Base-by-base conservation (phyloP, 345 rosid genomes). In the Fremontodendron californicum region DNA sequence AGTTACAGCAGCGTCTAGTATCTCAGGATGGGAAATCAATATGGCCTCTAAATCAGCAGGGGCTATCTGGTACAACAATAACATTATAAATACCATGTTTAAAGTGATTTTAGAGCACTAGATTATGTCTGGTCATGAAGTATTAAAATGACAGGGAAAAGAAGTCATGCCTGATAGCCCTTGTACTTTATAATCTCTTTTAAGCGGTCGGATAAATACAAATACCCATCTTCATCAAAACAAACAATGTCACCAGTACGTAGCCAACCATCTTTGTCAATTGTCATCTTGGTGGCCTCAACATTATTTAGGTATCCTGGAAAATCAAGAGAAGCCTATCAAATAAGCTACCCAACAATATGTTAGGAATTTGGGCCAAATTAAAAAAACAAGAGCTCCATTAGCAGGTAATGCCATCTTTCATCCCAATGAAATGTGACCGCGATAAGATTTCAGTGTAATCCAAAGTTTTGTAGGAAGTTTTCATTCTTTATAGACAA, bases 31-130 rank as follows among this genome's bases (percentile, higher is more conserved):
- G 71, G 87, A 75, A 67, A 89, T 86, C 81, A 93, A 77, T 39
- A 88, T 82, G 64, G 93, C 88, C 80, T 93, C 98, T 49, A 94
- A 85, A 86, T 93, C 97, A 80, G 95, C 97, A 71, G 98, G 98
- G 62, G 98, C 88, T 49, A 94, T 89, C 98, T 93, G 91, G 74
- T 76, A 46, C 74, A 21, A 49, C 29, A 71, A 51, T 48, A 71
- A 19, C 43, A 49, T 49, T 71, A 19, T 19, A 71, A 31, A 49
- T 9, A 71, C 43, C 60, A 31, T 49, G 74, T 49, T 49, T 31
- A 49, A 71, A 43, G 15, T 71, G 29, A 71, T 29, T 49, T 49
- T 9, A 71, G 27, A 71, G 6, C 40, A 39, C 35, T 55, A 73
- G 48, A 6, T 35, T 55, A 52, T n/a, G 43, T 2, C 2, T 61